Percentiles rank a stretch among this genome's conserved stretches.
Evolutionary conservation across 768 basidiomycete genomes (phyloP).

Genomic region (Guyanaporus albipodus): DNA sequence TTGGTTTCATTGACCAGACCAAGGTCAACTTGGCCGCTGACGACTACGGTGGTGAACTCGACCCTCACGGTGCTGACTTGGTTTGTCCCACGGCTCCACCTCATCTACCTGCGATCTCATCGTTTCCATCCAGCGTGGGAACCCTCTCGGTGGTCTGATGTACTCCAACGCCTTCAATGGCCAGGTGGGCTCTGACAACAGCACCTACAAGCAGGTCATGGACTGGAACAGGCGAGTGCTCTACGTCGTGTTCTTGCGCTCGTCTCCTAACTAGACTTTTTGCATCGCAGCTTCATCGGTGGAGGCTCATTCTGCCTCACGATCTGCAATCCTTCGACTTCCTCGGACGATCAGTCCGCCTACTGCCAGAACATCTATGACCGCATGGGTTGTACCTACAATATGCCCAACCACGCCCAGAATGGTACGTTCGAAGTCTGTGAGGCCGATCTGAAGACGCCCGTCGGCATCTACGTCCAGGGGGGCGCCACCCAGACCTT

Average conservation of each 20-base stretch:
- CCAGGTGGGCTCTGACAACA: no score
- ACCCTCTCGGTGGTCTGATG: slow-evolving; percentile 69
- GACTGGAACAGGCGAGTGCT: slow-evolving; percentile 63
- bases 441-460: slow-evolving; percentile 57
- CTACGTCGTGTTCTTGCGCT: no score
- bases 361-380: slow-evolving; percentile 74
- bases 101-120: slow-evolving; percentile 14
- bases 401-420: slow-evolving; percentile 61
- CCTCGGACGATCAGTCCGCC: slow-evolving; percentile 36
- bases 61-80: slow-evolving; percentile 69
- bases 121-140: slow-evolving; percentile 53
- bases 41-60: slow-evolving; percentile 76
- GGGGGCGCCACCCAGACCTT: slow-evolving; percentile 42
- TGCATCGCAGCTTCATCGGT: slow-evolving; percentile 56
- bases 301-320: slow-evolving; percentile 63
- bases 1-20: slow-evolving; percentile 64
- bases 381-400: slow-evolving; percentile 68
- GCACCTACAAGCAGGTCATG: slow-evolving; percentile 46
- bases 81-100: slow-evolving; percentile 28
- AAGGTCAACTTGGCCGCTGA: slow-evolving; percentile 44
- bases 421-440: slow-evolving; percentile 63
- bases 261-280: background rate
- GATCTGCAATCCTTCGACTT: slow-evolving; percentile 54
- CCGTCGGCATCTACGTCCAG: slow-evolving; percentile 49
- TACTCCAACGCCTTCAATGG: slow-evolving; percentile 54